Evolutionary conservation across 2,329 filamentous ascomycete species (phyloP).

Genomic region (Scorias spongiosa): DNA sequence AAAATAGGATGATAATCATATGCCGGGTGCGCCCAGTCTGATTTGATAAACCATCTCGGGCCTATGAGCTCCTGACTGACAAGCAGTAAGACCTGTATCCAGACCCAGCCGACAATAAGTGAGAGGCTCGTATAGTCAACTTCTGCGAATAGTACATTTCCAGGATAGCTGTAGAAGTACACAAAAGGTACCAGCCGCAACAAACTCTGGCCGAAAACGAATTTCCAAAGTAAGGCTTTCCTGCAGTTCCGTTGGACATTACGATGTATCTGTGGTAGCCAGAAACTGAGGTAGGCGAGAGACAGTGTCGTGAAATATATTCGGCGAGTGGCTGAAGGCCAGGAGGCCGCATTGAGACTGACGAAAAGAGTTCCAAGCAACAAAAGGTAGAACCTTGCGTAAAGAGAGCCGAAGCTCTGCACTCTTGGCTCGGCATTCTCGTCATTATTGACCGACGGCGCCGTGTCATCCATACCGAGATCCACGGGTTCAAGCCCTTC

Average conservation of each 20-base stretch:
- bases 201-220: conserved; percentile 68
- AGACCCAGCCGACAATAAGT: conserved; percentile 61
- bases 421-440: conserved; percentile 21
- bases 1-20: conserved; percentile 95
- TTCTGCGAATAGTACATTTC: conserved; percentile 68
- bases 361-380: conserved; percentile 43
- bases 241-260: conserved; percentile 86
- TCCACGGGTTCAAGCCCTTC: conserved; percentile 24
- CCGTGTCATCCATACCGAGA: conserved; percentile 27
- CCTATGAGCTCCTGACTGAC: conserved; percentile 71
- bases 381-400: conserved; percentile 46
- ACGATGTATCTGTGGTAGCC: conserved; percentile 80
- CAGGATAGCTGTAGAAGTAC: conserved; percentile 66
- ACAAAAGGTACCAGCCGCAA: conserved; percentile 65
- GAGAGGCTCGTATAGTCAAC: conserved; percentile 51
- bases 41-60: conserved; percentile 69
- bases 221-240: conserved; percentile 80
- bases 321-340: conserved; percentile 37
- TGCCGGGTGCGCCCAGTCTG: conserved; percentile 50
- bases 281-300: conserved; percentile 73
- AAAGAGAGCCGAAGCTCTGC: conserved; percentile 38
- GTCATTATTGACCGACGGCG: conserved; percentile 18
- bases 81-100: conserved; percentile 70
- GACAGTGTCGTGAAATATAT: conserved; percentile 47
- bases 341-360: conserved; percentile 43